Percentiles rank a stretch among this genome's conserved stretches.
These are phyloP conservation scores for Podaxis mareebaensis DNA, from an alignment of 768 basidiomycete species.

Conservation along the genomic window DNA sequence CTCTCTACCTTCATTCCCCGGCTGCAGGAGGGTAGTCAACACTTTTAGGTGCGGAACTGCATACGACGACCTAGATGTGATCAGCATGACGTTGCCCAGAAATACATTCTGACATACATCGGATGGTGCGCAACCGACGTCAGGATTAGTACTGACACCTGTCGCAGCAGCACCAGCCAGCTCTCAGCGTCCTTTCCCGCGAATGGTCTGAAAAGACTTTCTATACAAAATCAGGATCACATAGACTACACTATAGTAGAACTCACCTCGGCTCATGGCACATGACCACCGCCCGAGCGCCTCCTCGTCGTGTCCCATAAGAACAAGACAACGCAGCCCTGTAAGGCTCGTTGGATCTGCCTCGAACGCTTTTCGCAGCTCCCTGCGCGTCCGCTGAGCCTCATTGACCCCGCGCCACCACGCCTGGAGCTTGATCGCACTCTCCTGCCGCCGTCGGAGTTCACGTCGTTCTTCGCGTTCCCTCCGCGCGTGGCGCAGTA, in stretches of 20 bases:
- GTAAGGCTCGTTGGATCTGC: constrained; percentile 51
- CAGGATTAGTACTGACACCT: constrained; percentile 49
- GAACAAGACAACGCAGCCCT: constrained; percentile 64
- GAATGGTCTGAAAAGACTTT: constrained; percentile 6
- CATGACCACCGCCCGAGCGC: constrained; percentile 45
- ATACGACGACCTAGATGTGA: constrained; percentile 42
- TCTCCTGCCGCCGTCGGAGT: constrained; percentile 55
- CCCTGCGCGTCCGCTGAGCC: constrained; percentile 37
- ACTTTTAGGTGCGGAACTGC: constrained; percentile 50
- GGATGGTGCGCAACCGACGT: constrained; percentile 48
- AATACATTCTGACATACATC: constrained; percentile 39
- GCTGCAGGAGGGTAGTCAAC: constrained; percentile 45
- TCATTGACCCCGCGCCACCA: constrained; percentile 64
- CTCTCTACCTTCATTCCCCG: constrained; percentile 25
- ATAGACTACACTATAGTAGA: background rate
- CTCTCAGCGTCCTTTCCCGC: constrained; percentile 30
- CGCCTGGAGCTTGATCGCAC: constrained; percentile 62
- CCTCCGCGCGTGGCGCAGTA: constrained; percentile 64
- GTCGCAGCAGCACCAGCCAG: constrained; percentile 65
- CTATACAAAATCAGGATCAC: constrained; percentile 5
- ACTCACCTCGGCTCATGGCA: constrained; percentile 14
- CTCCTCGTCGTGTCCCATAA: constrained; percentile 55
- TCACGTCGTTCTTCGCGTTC: constrained; percentile 59
- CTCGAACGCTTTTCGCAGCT: constrained; percentile 53
- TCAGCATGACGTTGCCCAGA: background rate